Base-by-base conservation (phyloP, 139 green algal genomes). In the Chlamydomonas incerta region DNA sequence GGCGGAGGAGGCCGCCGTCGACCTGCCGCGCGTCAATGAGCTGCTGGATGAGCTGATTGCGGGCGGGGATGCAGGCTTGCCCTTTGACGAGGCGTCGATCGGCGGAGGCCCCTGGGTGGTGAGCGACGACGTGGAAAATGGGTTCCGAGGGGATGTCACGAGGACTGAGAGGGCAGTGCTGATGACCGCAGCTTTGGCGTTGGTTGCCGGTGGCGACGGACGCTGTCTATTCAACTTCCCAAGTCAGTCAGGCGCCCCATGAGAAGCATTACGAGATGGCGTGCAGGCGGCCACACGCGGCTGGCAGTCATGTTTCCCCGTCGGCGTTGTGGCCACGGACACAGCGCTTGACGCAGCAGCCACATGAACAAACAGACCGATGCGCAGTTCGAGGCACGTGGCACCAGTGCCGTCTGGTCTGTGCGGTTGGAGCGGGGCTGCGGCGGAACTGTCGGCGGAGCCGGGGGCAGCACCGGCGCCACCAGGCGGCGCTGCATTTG, bases 51-150 rank as follows among this genome's bases (percentile, higher is more conserved):
- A 85, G 47, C 65, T 85, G 9, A n/a, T 55, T 3, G 33, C 33
- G 33, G 33, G 47, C 29, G 65, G 34, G 2, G 79, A 67, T 4
- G 41, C 41, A 13, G 79, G 79, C 10, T 47, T 67, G 33, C 47
- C 79, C n/a, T 85, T 85, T 47, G 17, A 11, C 26, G 66, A 85
- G 31, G 18, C 21, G 8, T 47, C 20, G 0, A 66, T 85, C 3
- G 66, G 66, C 3, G 79, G 66, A 21, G 79, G 79, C 0, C 65
- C 66, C 1, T 85, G 79, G 79, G 47, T 76, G 66, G 79, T 85
- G 33, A 85, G 79, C 62, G n/a, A n/a, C n/a, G n/a, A n/a, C n/a
- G n/a, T n/a, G n/a, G n/a, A n/a, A n/a, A n/a, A n/a, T n/a, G n/a
- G n/a, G n/a, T n/a, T n/a, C n/a, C n/a, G n/a, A n/a, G n/a, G n/a